Base-by-base conservation (phyloP, 2,329 filamentous ascomycete genomes). In the Aspergillus quadrilineatus region DNA sequence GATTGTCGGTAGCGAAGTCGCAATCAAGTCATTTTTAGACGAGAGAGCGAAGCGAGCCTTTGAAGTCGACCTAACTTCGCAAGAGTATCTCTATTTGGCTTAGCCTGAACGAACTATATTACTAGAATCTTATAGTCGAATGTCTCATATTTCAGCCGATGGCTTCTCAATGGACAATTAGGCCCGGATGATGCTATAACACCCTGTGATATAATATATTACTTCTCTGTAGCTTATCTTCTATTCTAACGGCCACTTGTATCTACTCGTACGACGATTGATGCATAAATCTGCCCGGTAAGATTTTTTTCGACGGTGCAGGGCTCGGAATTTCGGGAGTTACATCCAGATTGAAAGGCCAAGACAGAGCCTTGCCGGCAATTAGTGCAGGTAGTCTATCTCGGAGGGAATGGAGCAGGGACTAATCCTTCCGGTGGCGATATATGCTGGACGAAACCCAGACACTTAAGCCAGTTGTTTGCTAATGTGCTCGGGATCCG, bases 71-170 rank as follows among this genome's bases (percentile, higher is more conserved):
- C 34, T 37, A 37, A 29, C 44, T 22, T 53, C 50, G 50, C 50
- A 52, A 52, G 22, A 28, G 30, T 52, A 45, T 52, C 50, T 52
- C 26, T 4, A 15, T 52, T 52, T n/a, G 41, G 50, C 45, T 26
- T 52, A 52, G 50, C 17, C 28, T 14, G 39, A 17, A 12, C 4
- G 14, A 43, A 30, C 29, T 52, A 45, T 15, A 44, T 8, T 14
- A 46, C 14, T 30, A 15, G 44, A 50, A 30, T 12, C 12, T 22
- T 29, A 26, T 42, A 29, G 17, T 15, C n/a, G 26, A 50, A 30
- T 47, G 36, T 50, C 48, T 50, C 48, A 29, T 41, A 41, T 26
- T 50, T 42, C 41, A 52, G 17, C 29, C 15, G 50, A 4, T 8
- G 39, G 10, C 30, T 28, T 26, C 3, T 10, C 3, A 36, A n/a